Evolutionary conservation across 192 early-diverging fungal genomes (phyloP).

Genomic region (Powellomyces hirtus): DNA sequence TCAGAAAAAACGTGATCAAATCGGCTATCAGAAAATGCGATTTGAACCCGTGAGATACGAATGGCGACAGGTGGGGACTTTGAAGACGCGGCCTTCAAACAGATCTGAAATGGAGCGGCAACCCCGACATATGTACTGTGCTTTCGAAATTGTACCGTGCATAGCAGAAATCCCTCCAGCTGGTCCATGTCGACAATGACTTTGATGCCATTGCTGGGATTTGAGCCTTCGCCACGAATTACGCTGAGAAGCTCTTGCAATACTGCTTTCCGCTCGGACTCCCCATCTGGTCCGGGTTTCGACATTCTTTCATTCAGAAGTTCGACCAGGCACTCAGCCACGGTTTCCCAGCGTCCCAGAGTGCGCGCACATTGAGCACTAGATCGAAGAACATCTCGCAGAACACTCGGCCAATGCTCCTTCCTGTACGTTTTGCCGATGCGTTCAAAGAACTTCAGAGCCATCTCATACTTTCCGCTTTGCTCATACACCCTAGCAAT

Average conservation of each 20-base stretch:
- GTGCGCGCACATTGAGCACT: slow-evolving; percentile 71
- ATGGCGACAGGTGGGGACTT: slow-evolving; percentile 51
- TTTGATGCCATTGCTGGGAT: slow-evolving; percentile 15
- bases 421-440: slow-evolving; percentile 88
- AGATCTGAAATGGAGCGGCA: slow-evolving; percentile 60
- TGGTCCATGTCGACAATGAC: slow-evolving; percentile 59
- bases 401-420: slow-evolving; percentile 72
- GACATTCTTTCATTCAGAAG: slow-evolving; percentile 49
- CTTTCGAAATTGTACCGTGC: slow-evolving; percentile 33
- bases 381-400: slow-evolving; percentile 65
- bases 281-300: neutral
- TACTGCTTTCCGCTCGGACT: slow-evolving; percentile 8
- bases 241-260: slow-evolving; percentile 30
- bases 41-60: slow-evolving; percentile 43
- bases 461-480: slow-evolving; percentile 80
- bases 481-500: slow-evolving; percentile 81
- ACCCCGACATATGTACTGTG: slow-evolving; percentile 55
- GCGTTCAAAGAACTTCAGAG: slow-evolving; percentile 83
- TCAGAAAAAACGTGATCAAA: slow-evolving; percentile 55
- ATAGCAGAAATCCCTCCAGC: slow-evolving; percentile 59
- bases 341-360: slow-evolving; percentile 56
- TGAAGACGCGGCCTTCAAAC: slow-evolving; percentile 33
- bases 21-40: slow-evolving; percentile 57
- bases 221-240: slow-evolving; percentile 10
- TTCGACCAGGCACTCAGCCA: slow-evolving; percentile 72